A percentile compares a stretch with the other conserved stretches of the same genome.
phyloP scores from a whole-genome alignment of 2,329 filamentous ascomycete species.

The Neocatenulostroma microsporum region DNA sequence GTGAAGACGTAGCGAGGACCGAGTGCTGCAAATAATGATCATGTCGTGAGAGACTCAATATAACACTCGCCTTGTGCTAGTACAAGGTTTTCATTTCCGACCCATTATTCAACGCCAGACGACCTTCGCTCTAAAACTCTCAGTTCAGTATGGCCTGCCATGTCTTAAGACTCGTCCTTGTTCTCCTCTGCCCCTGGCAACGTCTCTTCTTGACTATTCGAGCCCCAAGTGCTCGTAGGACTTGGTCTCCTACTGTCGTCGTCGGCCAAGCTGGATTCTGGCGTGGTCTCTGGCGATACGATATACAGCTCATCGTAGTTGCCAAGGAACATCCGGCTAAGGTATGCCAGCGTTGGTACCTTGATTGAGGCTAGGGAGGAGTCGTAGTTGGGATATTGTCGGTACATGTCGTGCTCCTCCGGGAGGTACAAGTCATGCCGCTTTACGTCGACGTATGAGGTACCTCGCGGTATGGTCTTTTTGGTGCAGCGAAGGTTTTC shows the following conservation, averaged over 20 bases:
- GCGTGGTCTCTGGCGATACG: conserved; percentile 37
- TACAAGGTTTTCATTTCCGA: too few species aligned
- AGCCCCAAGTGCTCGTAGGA: conserved; percentile 24
- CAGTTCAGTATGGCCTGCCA: background rate
- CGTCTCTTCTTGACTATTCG: conserved; percentile 12
- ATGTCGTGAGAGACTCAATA: too few species aligned
- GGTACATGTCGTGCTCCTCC: conserved; percentile 30
- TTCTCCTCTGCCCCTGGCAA: background rate
- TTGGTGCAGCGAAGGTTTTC: conserved; percentile 39
- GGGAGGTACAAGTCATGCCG: conserved; percentile 39
- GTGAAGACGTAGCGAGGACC: too few species aligned
- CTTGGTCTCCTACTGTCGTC: conserved; percentile 24
- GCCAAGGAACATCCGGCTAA: conserved; percentile 39
- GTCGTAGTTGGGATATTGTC: conserved; percentile 36
- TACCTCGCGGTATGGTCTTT: conserved; percentile 40
- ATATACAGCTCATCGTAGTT: conserved; percentile 44
- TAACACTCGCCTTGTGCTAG: too few species aligned
- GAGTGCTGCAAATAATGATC: too few species aligned
- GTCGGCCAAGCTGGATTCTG: conserved; percentile 24
- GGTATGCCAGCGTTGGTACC: conserved; percentile 38
- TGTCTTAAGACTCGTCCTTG: background rate
- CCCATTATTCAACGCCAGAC: conserved; percentile 6
- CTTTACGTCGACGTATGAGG: conserved; percentile 40
- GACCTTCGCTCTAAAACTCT: conserved; percentile 6
- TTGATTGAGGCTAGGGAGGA: conserved; percentile 42